Percentiles rank a stretch among this genome's conserved stretches.
phyloP scores from a whole-genome alignment of 768 basidiomycete genomes.

The Strobilomyces dryophilus region DNA sequence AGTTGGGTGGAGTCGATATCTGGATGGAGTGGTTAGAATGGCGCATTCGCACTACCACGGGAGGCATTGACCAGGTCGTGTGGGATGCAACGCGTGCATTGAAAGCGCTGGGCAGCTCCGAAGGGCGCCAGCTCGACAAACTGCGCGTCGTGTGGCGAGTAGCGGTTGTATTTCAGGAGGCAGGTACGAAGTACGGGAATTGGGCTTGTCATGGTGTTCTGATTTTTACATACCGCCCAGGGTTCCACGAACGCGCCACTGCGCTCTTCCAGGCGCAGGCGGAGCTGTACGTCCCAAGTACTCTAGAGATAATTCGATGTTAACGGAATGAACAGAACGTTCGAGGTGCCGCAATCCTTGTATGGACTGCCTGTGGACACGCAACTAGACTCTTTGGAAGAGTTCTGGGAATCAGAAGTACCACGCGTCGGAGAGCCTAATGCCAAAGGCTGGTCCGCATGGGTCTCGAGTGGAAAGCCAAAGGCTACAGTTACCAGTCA shows the following conservation, averaged over 20 bases:
- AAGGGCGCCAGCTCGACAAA: slow-evolving; percentile 47
- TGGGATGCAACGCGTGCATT: slow-evolving; percentile 49
- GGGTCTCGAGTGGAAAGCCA: slow-evolving; percentile 46
- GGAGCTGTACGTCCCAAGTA: slow-evolving; percentile 59
- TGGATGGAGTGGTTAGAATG: slow-evolving; percentile 83
- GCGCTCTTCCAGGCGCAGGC: slow-evolving; percentile 83
- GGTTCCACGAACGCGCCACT: slow-evolving; percentile 67
- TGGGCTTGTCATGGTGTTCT: background rate
- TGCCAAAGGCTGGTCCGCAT: slow-evolving; percentile 66
- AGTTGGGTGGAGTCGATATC: slow-evolving; percentile 49
- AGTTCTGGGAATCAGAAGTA: slow-evolving; percentile 81
- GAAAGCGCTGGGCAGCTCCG: slow-evolving; percentile 36
- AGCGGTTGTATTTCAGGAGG: slow-evolving; percentile 55
- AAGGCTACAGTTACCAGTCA: slow-evolving; percentile 17
- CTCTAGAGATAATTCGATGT: slow-evolving; percentile 1
- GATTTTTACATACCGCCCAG: slow-evolving; percentile 33
- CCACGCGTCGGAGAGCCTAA: slow-evolving; percentile 69
- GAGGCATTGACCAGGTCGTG: slow-evolving; percentile 50
- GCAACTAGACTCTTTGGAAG: slow-evolving; percentile 60
- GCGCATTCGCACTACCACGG: slow-evolving; percentile 48
- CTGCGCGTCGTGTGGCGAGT: slow-evolving; percentile 71
- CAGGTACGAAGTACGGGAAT: slow-evolving; percentile 46
- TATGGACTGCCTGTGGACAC: slow-evolving; percentile 39
- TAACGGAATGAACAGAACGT: slow-evolving; percentile 42
- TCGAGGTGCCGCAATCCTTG: slow-evolving; percentile 49